Evolutionary conservation across 257 asterid species (phyloP), one percentile per base, ranked within the genome.

Genomic region (Ilex aquifolium): DNA sequence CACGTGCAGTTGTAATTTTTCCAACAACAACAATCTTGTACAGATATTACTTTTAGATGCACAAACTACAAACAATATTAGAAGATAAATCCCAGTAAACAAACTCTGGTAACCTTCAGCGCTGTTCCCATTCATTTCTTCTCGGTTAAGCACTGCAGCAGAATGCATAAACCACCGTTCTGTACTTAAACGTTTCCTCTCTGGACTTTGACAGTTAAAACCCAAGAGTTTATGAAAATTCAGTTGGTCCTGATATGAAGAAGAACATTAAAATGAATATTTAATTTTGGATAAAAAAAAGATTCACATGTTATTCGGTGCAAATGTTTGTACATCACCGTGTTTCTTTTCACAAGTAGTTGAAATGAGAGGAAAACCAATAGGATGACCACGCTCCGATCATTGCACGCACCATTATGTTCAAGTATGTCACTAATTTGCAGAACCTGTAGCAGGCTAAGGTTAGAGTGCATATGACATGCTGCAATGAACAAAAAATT

Each of bases 351-450:
- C 50, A 87, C 99, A 61, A 93, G 90, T 52, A 93, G 86, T 69
- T 93, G 99, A 82, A 80, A 87, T 51, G 96, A 87, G 68, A 93
- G 87, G 73, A 90, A 93, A 77, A 81, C 97, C 91, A 87, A 73
- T 59, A 93, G 96, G 65, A 89, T 85, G 52, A 90, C 66, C 60
- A 93, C 97, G 68, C 95, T 90, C 63, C 80, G 82, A 16, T 86
- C 95, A 71, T 85, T 93, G 66, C 94, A 90, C 40, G 92, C 96
- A 59, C 96, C 95, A 57, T 90, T 90, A 72, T 86, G 82, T 77
- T 93, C 99, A 63, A 93, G 81, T 63, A 93, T 73, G 83, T 93
- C 97, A 58, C 96, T 93, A 82, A 87, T 93, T 77, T 93, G 99
- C 69, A 93, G 69, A 65, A 93, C 97, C 99, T 93, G 91, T 64